Base-by-base conservation (phyloP, 116 monocot genomes). In the Posidonia oceanica region DNA sequence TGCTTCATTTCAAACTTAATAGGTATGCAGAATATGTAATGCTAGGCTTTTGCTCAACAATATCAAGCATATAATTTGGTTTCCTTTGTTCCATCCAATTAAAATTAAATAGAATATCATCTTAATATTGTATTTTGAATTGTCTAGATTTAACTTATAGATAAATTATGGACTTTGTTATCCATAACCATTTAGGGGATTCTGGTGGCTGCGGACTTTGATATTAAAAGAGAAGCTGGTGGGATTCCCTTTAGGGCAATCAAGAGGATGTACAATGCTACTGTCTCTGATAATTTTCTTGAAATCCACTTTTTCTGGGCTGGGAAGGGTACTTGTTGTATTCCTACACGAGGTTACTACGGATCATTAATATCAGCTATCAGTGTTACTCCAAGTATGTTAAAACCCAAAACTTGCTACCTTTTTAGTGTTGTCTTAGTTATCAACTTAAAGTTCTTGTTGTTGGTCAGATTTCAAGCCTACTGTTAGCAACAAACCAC, bases 391-490 rank as follows among this genome's bases (percentile, higher is more conserved):
- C 75, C 75, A 29, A 41, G 78, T 56, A 66, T 29, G 29, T 29
- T 29, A 29, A 29, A 29, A 29, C 29, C 29, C 29, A 29, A 29
- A 29, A 29, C 29, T 29, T 29, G 29, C 29, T 1, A 29, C 29
- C 29, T 29, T 29, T 29, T 29, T 29, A 29, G 29, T 29, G 1
- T 29, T 29, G 29, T 29, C 29, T 29, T 29, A 29, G 29, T 29
- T 29, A 0, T 29, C 1, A 29, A 29, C 29, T 29, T 29, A 0
- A 0, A 29, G 29, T 1, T 29, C 29, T 29, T 29, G 29, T 54
- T 16, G 20, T 79, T 29, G 29, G 29, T 41, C 81, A 94, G 94
- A 87, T 55, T 94, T 94, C 75, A 82, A 14, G 61, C 83, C 90
- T 20, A 85, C 80, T 53, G 94, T 90, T 52, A 66, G 75, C 29